phyloP scores from a whole-genome alignment of 176 grass and related monocot genomes.

The Leersia perrieri region DNA sequence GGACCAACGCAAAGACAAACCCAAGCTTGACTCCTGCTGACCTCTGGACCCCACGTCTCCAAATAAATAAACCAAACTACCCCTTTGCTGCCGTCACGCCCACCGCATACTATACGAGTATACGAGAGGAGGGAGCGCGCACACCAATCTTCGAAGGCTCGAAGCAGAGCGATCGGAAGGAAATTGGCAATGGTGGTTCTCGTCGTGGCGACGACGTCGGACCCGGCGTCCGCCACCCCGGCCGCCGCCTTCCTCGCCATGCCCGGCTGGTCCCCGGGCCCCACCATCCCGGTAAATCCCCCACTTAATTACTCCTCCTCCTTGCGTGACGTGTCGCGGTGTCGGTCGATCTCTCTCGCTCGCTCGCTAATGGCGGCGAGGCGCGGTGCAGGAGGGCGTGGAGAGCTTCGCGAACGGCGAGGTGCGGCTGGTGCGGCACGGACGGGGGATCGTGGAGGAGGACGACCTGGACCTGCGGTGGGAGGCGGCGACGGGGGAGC shows the following conservation, averaged over 20 bases:
- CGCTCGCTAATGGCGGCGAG: no score
- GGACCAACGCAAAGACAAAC: no score
- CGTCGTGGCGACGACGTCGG: slow-evolving; percentile 48
- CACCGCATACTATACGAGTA: no score
- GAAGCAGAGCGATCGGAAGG: no score
- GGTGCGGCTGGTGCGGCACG: slow-evolving; percentile 51
- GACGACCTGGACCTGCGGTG: slow-evolving; percentile 58
- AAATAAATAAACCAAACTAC: no score
- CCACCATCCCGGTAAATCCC: slow-evolving; percentile 30
- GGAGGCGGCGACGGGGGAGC: slow-evolving; percentile 48
- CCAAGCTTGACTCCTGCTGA: no score
- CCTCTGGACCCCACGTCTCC: no score
- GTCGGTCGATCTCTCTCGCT: no score
- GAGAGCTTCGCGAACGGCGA: slow-evolving; percentile 54
- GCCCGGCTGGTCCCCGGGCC: slow-evolving; percentile 53
- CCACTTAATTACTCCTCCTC: not conserved
- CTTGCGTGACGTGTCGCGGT: no score
- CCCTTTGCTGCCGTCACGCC: no score
- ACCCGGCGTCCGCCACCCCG: slow-evolving; percentile 51
- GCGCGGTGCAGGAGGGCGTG: slow-evolving; percentile 39
- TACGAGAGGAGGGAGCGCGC: no score
- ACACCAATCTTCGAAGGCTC: no score
- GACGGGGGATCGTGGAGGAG: slow-evolving; percentile 40
- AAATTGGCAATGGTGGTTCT: slow-evolving; percentile 41
- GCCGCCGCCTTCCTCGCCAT: slow-evolving; percentile 54